Base-by-base conservation (phyloP, 1,284 basidiomycete genomes). In the Ceratobasidium sp. region DNA sequence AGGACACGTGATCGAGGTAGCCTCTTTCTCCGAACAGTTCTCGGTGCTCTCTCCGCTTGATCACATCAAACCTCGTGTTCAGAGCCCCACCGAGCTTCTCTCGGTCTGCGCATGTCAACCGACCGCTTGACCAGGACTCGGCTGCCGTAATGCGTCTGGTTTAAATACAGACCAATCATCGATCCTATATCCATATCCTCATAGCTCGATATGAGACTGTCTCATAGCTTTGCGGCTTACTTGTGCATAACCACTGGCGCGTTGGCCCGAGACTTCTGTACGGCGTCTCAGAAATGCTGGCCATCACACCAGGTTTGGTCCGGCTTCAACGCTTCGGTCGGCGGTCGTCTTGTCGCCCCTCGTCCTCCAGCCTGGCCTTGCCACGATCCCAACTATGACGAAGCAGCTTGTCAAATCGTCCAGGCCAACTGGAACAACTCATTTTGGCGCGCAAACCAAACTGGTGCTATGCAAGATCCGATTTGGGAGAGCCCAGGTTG, bases 371-470 rank as follows among this genome's bases (percentile, higher is more conserved):
- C 69, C 8, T 71, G 69, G 69, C 69, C 69, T 4, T 71, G 69
- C 28, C 69, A 71, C 21, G 57, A 71, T 32, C 69, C 69, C 18
- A 58, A 71, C 34, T 71, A 71, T 23, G 69, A 73, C 32, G 53
- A 65, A 21, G 39, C 48, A 12, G 48, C 53, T 2, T 73, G 72
- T 28, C 30, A 12, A 10, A 8, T 52, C 3, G 72, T 43, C n/a
- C 67, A 57, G 41, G 23, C 62, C n/a, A 73, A 73, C 43, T 73
- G 72, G 72, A 30, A 45, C 45, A 69, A 36, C 52, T 34, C 48
- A n/a, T 67, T 73, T 28, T 73, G 72, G 72, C 50, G 72, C 16
- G n/a, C 72, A 9, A 30, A 73, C n/a, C 72, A 73, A 21, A 52
- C 62, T 30, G 72, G 72, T 12, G 72, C 46, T 4, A 65, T 65